phyloP scores from a whole-genome alignment of 352 stramenopile species.

The Blastocystis sp. region DNA sequence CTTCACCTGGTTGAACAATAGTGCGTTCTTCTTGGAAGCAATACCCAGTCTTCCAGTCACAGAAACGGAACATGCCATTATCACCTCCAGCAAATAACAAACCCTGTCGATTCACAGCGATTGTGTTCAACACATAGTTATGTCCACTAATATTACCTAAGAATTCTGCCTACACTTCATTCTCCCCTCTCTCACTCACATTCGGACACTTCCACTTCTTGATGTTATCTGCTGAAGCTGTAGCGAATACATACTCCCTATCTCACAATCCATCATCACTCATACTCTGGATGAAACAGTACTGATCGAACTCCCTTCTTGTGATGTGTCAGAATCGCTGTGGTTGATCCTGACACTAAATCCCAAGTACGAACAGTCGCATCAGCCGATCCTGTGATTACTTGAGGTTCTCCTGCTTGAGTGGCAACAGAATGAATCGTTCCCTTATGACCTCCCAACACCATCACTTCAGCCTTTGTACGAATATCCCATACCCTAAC shows the following conservation, averaged over 20 bases:
- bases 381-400: constrained; percentile 86
- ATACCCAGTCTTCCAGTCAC: constrained; percentile 96
- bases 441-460: constrained; percentile 92
- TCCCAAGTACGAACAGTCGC: constrained; percentile 96
- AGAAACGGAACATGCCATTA: constrained; percentile 95
- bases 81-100: constrained; percentile 91
- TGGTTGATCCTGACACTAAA: constrained; percentile 91
- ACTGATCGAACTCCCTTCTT: constrained; percentile 93
- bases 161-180: constrained; percentile 75
- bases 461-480: constrained; percentile 88
- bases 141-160: constrained; percentile 93
- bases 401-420: constrained; percentile 91
- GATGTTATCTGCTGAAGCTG: constrained; percentile 91
- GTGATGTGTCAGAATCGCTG: constrained; percentile 98
- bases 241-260: constrained; percentile 92
- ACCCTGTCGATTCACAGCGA: constrained; percentile 95
- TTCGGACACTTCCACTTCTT: constrained; percentile 97
- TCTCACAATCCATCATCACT: constrained; percentile 57
- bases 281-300: constrained; percentile 78
- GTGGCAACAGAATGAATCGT: constrained; percentile 90
- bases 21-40: constrained; percentile 92
- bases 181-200: not conserved
- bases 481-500: constrained; percentile 96
- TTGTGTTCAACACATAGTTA: constrained; percentile 94
- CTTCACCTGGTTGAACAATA: constrained; percentile 78